Percentiles rank a stretch among this genome's conserved stretches.
These are phyloP conservation scores for Ganoderma lingzhi DNA, from an alignment of 1,284 basidiomycete genomes.

Conservation along the genomic window DNA sequence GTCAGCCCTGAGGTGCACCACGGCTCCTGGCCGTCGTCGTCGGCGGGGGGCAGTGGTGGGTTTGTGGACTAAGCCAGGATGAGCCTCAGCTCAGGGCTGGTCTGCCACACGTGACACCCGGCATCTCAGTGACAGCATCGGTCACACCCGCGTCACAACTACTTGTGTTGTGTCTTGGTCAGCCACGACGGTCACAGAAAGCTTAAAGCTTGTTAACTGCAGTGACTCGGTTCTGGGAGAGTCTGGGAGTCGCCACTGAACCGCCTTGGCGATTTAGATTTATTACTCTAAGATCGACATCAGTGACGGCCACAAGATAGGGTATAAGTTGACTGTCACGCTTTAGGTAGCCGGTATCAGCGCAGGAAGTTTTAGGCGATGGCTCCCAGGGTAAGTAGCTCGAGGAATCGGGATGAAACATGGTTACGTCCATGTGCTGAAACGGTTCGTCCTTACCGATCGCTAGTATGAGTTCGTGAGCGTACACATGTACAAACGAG, in stretches of 20 bases:
- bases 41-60: slow-evolving; percentile 23
- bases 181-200: slow-evolving; percentile 5
- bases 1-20: slow-evolving; percentile 12
- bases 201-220: not conserved
- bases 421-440: not conserved
- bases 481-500: not conserved
- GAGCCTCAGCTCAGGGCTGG: not conserved
- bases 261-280: not conserved
- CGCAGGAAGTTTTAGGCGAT: too few species aligned
- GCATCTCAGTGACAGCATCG: slow-evolving; percentile 15
- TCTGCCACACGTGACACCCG: slow-evolving; percentile 23
- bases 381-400: too few species aligned
- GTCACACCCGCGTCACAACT: slow-evolving; percentile 20
- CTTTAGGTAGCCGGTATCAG: not conserved
- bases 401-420: not conserved
- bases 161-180: not conserved
- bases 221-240: too few species aligned
- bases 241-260: too few species aligned
- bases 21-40: slow-evolving; percentile 30
- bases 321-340: not conserved
- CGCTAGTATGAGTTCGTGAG: not conserved
- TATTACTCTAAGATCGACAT: not conserved
- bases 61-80: slow-evolving; percentile 20
- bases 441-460: not conserved
- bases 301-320: not conserved